Base-by-base conservation (phyloP, 2,329 filamentous ascomycete species). In the Chaetomium olivaceum region DNA sequence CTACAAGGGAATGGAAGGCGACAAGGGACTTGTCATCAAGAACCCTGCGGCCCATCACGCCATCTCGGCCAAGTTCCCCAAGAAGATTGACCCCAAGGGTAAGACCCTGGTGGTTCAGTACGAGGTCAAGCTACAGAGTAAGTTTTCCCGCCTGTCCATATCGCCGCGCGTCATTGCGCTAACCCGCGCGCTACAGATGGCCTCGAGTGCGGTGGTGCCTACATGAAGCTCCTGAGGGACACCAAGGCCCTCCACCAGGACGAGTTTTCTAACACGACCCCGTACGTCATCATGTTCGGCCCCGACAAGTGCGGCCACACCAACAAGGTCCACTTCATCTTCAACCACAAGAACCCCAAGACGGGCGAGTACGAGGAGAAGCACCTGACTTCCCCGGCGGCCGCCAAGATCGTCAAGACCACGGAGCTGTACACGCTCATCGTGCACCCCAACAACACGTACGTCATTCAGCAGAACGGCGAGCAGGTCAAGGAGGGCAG, bases 261-360 rank as follows among this genome's bases (percentile, higher is more conserved):
- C 71, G 95, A 99, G 84, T 99, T 99, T 85, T 92, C 91, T 80
- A 98, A 99, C 82, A 88, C 90, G 68, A 97, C 94, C 52, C 95
- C 95, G 58, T 99, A 99, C 78, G 91, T 99, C 73, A 96, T 99
- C 86, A 99, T 99, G 95, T 99, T 99, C 78, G 95, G 95, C 73
- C 95, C 95, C 74, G 95, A 99, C 85, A 98, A 98, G 90, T 99
- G 95, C 80, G 95, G 95, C 80, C 87, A 92, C 78, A 98, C 92
- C 80, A 99, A 99, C 90, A 98, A 98, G 90, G 91, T 96, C 61
- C 86, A 88, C 81, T 97, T 99, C 84, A 99, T 99, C 80, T 96
- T 99, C 89, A 95, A 96, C 82, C 95, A 99, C 91, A 99, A 98
- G 91, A 99, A 98, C 88, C 95, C 95, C 78, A 97, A 97, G 91